Base-by-base conservation (phyloP, 108 stramenopile species). In the Stephanodiscus minutulus region DNA sequence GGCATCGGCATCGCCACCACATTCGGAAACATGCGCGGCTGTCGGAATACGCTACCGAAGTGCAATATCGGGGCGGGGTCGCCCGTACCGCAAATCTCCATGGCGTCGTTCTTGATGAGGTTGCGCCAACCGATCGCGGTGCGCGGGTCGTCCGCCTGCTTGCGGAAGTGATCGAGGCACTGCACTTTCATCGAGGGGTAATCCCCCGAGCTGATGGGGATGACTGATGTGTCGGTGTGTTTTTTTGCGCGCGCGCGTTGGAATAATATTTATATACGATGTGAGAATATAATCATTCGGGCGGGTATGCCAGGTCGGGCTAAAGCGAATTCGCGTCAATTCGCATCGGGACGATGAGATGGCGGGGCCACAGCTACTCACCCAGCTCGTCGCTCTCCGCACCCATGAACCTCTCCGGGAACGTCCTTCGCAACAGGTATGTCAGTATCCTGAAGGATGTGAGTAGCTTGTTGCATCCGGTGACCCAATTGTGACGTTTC, bases 1-100 rank as follows among this genome's bases (percentile, higher is more conserved):
- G 80, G 73, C 63, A 60, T 72, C 7, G 81, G 81, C 77, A 82
- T 78, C 18, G 65, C 61, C 33, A 78, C 74, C 66, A 68, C 68
- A 3, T 24, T 73, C 12, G 81, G 81, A 5, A 82, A 37, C 3
- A 61, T 49, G 4, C 46, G 22, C 12, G 49, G 20, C 24, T 73
- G 46, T 12, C 22, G 33, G 36, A 58, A 78, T 7, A 73, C 66
- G 18, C 41, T 47, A 36, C 81, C 81, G 18, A 82, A 82, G 48
- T 77, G 72, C 24, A 82, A 31, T 0, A 82, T 73, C 1, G 81
- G 81, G 18, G 70, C 81, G 15, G 66, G 36, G 3, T 25, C 7
- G 2, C 55, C 39, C 11, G 22, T 33, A 50, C 81, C 77, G 22
- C 69, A 36, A 13, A 58, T 77, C 13, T 29, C 41, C 25, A 21